Evolutionary conservation across 305 asterid species (phyloP).

Genomic region (Stenogyne calaminthoides): DNA sequence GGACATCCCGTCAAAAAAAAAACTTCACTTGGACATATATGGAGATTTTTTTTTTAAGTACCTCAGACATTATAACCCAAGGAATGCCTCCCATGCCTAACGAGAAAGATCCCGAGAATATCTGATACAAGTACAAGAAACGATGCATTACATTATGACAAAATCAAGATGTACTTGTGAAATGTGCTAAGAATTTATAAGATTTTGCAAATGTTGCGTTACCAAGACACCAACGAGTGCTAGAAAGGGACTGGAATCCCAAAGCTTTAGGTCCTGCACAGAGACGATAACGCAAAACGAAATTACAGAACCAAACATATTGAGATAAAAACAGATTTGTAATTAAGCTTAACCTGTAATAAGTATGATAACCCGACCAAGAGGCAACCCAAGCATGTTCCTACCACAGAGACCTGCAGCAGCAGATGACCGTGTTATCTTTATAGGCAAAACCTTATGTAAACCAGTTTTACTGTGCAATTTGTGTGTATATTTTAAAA

Average conservation of each 20-base stretch:
- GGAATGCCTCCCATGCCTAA: constrained; percentile 95
- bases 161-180: not conserved
- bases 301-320: not conserved
- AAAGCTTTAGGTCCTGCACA: constrained; percentile 62
- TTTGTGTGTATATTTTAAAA: no score
- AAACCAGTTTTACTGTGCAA: not conserved
- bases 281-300: no score
- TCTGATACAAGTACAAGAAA: constrained; percentile 41
- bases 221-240: constrained; percentile 84
- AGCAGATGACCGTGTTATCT: constrained; percentile 20
- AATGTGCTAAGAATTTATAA: not conserved
- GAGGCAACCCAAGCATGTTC: constrained; percentile 84
- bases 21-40: not conserved
- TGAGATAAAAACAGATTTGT: not conserved
- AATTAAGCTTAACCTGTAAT: constrained; percentile 61
- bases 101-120: constrained; percentile 78
- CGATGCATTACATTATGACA: not conserved
- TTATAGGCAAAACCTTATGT: not conserved
- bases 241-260: constrained; percentile 67
- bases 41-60: constrained; percentile 21
- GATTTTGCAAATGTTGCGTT: constrained; percentile 26
- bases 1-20: no score
- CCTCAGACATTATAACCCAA: constrained; percentile 98
- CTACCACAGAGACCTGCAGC: constrained; percentile 70
- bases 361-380: constrained; percentile 68